Evolutionary conservation across 768 basidiomycete genomes (phyloP).

Genomic region (Tricholoma saponaceum): DNA sequence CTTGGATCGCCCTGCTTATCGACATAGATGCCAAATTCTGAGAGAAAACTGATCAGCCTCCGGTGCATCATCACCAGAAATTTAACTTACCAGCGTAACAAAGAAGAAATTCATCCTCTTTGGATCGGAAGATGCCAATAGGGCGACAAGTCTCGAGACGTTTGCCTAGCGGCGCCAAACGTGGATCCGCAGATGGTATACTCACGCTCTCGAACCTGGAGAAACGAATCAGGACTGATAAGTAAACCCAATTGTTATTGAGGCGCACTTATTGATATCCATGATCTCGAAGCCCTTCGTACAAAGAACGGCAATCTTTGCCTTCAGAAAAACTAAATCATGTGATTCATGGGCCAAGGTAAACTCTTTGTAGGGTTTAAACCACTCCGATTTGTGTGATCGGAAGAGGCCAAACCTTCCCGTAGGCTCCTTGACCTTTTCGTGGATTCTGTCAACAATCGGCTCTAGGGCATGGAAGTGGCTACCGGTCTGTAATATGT

Average conservation of each 20-base stretch:
- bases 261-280: slow-evolving; percentile 85
- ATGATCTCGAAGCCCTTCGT: slow-evolving; percentile 97
- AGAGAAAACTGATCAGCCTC: background rate
- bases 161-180: slow-evolving; percentile 64
- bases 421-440: slow-evolving; percentile 59
- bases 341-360: slow-evolving; percentile 82
- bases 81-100: slow-evolving; percentile 75
- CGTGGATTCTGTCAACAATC: slow-evolving; percentile 80
- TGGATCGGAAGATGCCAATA: slow-evolving; percentile 85
- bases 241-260: background rate
- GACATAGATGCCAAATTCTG: slow-evolving; percentile 91
- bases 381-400: slow-evolving; percentile 83
- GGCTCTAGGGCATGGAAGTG: slow-evolving; percentile 94
- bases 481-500: slow-evolving; percentile 56
- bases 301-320: slow-evolving; percentile 88
- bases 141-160: slow-evolving; percentile 80
- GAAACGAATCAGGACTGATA: background rate
- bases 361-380: slow-evolving; percentile 86
- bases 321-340: slow-evolving; percentile 86
- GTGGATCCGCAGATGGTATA: slow-evolving; percentile 71
- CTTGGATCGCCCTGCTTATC: slow-evolving; percentile 89
- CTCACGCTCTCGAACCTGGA: slow-evolving; percentile 70
- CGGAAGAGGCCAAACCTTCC: slow-evolving; percentile 59
- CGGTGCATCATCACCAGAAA: background rate
- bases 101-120: slow-evolving; percentile 84